These are phyloP conservation scores for Beta corolliflora DNA, from an alignment of 179 eudicot species.

Conservation along the genomic window DNA sequence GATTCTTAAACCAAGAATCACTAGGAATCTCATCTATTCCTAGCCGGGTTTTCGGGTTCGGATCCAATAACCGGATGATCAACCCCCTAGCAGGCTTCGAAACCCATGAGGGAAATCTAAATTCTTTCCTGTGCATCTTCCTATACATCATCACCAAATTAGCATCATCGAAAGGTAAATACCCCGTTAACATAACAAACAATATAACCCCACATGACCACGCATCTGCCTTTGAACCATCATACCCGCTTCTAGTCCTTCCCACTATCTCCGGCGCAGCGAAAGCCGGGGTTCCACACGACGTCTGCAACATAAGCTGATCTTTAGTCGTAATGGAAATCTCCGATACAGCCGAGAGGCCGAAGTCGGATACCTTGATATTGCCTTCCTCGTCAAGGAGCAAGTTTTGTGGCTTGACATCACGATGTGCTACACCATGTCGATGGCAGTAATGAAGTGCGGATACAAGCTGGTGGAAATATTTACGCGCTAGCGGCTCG, in stretches of 20 bases:
- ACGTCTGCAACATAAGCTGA: slow-evolving; percentile 30
- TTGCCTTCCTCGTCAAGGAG: slow-evolving; percentile 41
- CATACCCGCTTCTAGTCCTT: slow-evolving; percentile 37
- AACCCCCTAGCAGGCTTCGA: slow-evolving; percentile 30
- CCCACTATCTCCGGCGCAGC: slow-evolving; percentile 52
- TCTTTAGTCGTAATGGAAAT: neutral
- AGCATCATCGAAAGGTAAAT: slow-evolving; percentile 48
- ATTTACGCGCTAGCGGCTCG: slow-evolving; percentile 39
- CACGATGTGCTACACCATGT: slow-evolving; percentile 45
- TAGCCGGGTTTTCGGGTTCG: slow-evolving; percentile 37
- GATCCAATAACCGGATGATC: slow-evolving; percentile 38
- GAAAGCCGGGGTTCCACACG: slow-evolving; percentile 54
- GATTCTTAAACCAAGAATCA: slow-evolving; percentile 39
- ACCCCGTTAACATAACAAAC: slow-evolving; percentile 48
- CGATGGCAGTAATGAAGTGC: slow-evolving; percentile 45
- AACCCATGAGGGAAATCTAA: slow-evolving; percentile 37
- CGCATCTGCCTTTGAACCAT: slow-evolving; percentile 52
- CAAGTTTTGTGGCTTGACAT: slow-evolving; percentile 45
- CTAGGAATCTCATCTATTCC: slow-evolving; percentile 31
- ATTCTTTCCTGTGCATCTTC: slow-evolving; percentile 41
- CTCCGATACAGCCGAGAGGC: slow-evolving; percentile 44
- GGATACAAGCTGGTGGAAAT: slow-evolving; percentile 44
- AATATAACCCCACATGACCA: slow-evolving; percentile 65
- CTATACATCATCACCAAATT: slow-evolving; percentile 49
- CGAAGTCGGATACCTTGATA: slow-evolving; percentile 43